Conservation (phyloP, 1,139 yeast species). For the Spencermartinsiella ligniputridi region DNA sequence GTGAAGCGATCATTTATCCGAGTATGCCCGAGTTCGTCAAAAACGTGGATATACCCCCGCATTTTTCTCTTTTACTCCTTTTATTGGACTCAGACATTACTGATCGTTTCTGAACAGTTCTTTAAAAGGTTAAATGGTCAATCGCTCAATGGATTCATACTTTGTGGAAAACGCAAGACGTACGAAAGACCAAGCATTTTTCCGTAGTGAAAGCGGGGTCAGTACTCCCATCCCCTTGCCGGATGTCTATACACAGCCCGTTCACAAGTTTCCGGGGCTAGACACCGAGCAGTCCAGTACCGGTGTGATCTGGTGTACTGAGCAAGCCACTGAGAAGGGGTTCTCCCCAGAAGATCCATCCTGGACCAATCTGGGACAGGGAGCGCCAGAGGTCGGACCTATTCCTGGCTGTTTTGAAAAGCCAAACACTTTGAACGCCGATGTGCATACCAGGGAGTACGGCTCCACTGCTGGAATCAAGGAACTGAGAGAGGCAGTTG, state of each 20-base stretch:
- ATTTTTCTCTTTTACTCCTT: too few species aligned
- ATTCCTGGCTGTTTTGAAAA: conserved; percentile 58
- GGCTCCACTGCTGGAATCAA: conserved; percentile 64
- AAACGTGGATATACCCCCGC: too few species aligned
- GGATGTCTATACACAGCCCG: conserved; percentile 29
- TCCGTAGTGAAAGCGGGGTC: conserved; percentile 27
- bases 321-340: conserved; percentile 60
- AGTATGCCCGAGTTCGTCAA: neutral
- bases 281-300: conserved; percentile 61
- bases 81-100: too few species aligned
- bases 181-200: conserved; percentile 12
- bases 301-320: conserved; percentile 69
- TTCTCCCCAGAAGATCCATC: conserved; percentile 45
- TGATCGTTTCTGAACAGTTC: too few species aligned
- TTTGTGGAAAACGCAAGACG: neutral
- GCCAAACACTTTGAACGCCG: conserved; percentile 50
- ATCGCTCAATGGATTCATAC: neutral
- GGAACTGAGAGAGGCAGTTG: conserved; percentile 58
- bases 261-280: conserved; percentile 52
- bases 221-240: conserved; percentile 33
- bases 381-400: conserved; percentile 67
- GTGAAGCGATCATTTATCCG: too few species aligned
- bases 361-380: conserved; percentile 69
- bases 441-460: conserved; percentile 53
- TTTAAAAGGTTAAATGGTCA: too few species aligned